Conservation (phyloP, 2,329 filamentous ascomycete genomes). For the Fusarium sp. region DNA sequence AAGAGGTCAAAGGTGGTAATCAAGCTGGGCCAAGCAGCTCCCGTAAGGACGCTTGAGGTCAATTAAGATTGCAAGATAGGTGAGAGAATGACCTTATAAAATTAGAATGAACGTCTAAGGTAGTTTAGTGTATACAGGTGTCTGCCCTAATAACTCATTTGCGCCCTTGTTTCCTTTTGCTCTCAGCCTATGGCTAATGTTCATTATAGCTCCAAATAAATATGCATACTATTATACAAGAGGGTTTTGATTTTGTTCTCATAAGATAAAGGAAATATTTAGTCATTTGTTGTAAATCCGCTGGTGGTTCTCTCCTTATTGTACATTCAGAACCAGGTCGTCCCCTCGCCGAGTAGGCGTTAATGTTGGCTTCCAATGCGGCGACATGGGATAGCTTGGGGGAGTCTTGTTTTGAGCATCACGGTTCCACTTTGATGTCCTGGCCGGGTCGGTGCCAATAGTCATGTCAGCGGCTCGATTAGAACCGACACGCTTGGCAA, state of each 20-base stretch:
- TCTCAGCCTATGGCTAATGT: constrained; percentile 37
- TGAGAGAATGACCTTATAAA: constrained; percentile 15
- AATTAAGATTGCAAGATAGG: not conserved
- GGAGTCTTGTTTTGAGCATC: constrained; percentile 21
- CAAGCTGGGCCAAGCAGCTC: constrained; percentile 13
- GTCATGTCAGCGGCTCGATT: constrained; percentile 61
- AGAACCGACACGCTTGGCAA: constrained; percentile 64
- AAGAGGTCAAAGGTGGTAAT: constrained; percentile 48
- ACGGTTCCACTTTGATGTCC: constrained; percentile 30
- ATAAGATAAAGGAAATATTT: constrained; percentile 14
- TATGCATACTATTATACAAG: constrained; percentile 41
- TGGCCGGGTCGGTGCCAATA: constrained; percentile 42
- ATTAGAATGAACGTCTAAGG: constrained; percentile 41
- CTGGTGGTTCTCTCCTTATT: constrained; percentile 46
- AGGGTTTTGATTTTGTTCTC: constrained; percentile 16
- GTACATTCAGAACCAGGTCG: constrained; percentile 70
- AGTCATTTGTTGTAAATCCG: constrained; percentile 12
- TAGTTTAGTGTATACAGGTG: constrained; percentile 42
- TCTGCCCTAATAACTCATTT: constrained; percentile 18
- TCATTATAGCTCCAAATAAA: constrained; percentile 36
- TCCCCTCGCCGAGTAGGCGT: constrained; percentile 75
- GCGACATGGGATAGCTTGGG: constrained; percentile 32
- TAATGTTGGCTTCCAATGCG: constrained; percentile 63
- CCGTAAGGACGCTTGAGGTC: not conserved
- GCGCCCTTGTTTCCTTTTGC: constrained; percentile 16